phyloP scores from a whole-genome alignment of 345 rosid genomes.

The Erysimum cheiranthoides region DNA sequence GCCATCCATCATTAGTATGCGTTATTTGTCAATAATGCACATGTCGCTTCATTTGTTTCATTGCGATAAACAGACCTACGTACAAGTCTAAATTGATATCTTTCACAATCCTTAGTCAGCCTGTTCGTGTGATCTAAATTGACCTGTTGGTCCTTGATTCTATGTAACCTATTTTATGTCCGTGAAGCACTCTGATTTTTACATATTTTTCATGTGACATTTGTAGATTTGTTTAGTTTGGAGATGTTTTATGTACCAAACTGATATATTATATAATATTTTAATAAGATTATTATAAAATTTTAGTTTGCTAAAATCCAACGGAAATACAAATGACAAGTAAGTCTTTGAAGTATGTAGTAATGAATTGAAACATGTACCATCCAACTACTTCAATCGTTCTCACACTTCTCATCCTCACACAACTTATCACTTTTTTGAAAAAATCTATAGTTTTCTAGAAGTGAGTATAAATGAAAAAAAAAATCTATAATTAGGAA shows the following conservation, averaged over 20 bases:
- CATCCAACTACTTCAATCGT: constrained; percentile 16
- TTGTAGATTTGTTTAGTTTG: background rate
- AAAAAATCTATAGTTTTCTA: constrained; percentile 5
- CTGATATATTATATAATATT: background rate
- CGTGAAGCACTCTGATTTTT: background rate
- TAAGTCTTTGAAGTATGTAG: background rate
- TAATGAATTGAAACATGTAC: constrained; percentile 19
- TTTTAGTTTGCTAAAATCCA: background rate
- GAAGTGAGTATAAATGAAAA: background rate
- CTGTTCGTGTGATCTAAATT: background rate
- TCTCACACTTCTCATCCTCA: constrained; percentile 26
- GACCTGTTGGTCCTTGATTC: background rate
- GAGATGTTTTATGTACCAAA: background rate
- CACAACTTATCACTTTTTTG: constrained; percentile 18
- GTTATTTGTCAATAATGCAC: background rate
- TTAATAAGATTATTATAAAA: background rate
- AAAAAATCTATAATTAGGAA: background rate
- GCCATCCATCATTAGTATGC: background rate
- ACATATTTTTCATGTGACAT: constrained; percentile 10
- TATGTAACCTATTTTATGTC: background rate
- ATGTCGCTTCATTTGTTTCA: background rate
- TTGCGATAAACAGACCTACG: background rate
- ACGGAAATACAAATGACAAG: background rate
- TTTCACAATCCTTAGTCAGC: constrained; percentile 3
- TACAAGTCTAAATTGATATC: background rate